Conservation (phyloP, 495 filamentous ascomycete genomes). For the Aspergillus cristatus region DNA sequence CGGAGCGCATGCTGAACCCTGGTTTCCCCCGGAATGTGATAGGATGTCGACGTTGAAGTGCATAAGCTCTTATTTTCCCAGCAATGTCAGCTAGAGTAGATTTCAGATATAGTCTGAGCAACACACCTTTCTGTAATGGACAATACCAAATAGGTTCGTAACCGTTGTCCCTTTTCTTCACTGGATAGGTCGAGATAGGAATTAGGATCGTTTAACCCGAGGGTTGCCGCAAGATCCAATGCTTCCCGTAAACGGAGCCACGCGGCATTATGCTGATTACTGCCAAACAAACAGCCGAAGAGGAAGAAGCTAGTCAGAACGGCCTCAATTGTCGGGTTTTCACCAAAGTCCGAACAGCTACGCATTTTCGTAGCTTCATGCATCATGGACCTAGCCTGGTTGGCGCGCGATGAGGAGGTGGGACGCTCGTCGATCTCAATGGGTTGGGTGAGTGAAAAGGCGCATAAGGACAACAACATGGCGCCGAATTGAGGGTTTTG, state of each 20-base stretch:
- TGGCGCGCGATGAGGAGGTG: slow-evolving; percentile 35
- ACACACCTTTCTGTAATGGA: slow-evolving; percentile 50
- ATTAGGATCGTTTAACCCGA: slow-evolving; percentile 49
- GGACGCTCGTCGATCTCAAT: slow-evolving; percentile 45
- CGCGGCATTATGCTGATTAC: slow-evolving; percentile 47
- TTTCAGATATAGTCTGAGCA: neutral
- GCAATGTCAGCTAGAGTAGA: neutral
- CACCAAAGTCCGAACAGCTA: slow-evolving; percentile 66
- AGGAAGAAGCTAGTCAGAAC: slow-evolving; percentile 73
- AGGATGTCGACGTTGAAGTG: slow-evolving; percentile 49
- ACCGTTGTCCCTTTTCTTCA: slow-evolving; percentile 34
- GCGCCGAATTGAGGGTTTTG: slow-evolving; percentile 61
- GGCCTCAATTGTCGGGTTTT: slow-evolving; percentile 58
- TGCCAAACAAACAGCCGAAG: slow-evolving; percentile 65
- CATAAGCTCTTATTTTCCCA: slow-evolving; percentile 59
- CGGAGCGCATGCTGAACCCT: slow-evolving; percentile 27
- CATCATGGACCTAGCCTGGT: slow-evolving; percentile 52
- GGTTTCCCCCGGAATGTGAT: slow-evolving; percentile 32
- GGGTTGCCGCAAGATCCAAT: slow-evolving; percentile 44
- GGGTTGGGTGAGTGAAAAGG: slow-evolving; percentile 79
- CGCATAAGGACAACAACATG: slow-evolving; percentile 62
- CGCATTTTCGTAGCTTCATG: slow-evolving; percentile 70
- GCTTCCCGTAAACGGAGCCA: slow-evolving; percentile 56
- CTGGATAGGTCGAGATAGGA: slow-evolving; percentile 37
- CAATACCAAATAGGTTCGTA: slow-evolving; percentile 47